Percentiles rank a stretch among this genome's conserved stretches.
Evolutionary conservation across 2,329 filamentous ascomycete species (phyloP).

Genomic region (Trichoderma koningiopsis): DNA sequence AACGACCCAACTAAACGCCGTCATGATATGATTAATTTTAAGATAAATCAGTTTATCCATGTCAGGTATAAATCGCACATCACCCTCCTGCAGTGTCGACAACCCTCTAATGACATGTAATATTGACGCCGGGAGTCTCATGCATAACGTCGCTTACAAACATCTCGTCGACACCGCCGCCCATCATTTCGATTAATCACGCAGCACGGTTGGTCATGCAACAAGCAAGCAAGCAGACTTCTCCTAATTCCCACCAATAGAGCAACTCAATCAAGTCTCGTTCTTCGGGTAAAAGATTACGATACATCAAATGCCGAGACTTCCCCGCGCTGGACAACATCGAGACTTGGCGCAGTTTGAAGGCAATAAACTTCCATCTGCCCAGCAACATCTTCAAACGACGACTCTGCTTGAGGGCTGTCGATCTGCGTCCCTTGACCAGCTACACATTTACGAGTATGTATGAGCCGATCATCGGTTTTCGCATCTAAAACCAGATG

Average conservation of each 20-base stretch:
- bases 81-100: neutral
- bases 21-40: neutral
- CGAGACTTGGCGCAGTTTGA: neutral
- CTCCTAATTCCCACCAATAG: neutral
- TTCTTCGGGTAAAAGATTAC: neutral
- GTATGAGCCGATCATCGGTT: neutral
- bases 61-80: neutral
- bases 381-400: neutral
- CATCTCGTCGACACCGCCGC: neutral
- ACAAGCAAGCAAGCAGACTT: neutral
- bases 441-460: neutral
- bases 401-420: neutral
- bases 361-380: neutral
- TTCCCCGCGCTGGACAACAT: neutral
- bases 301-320: conserved; percentile 2
- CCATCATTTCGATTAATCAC: neutral
- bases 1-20: neutral
- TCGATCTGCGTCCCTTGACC: neutral
- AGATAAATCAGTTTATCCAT: neutral
- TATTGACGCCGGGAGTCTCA: neutral
- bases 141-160: neutral
- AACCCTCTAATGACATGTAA: neutral
- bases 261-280: neutral
- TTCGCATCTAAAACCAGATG: neutral
- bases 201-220: neutral